phyloP scores from a whole-genome alignment of 352 stramenopile genomes.

The Pythium guiyangense region DNA sequence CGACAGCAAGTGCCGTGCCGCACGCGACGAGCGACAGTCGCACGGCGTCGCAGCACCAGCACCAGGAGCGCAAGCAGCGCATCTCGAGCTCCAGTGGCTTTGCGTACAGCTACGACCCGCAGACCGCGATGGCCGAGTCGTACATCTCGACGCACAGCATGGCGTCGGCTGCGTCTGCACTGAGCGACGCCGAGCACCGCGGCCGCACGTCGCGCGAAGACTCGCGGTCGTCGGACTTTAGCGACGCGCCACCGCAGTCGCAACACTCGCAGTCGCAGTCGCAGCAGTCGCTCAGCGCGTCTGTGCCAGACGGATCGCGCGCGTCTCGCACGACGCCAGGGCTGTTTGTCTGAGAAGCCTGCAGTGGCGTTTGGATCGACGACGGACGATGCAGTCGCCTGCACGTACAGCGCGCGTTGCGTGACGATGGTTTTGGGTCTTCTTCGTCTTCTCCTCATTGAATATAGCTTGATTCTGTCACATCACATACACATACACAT shows the following conservation, averaged over 20 bases:
- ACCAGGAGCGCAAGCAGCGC: conserved; percentile 39
- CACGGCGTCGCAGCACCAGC: conserved; percentile 15
- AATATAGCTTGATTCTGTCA: too few relatives aligned
- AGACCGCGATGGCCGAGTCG: conserved; percentile 72
- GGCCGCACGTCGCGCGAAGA: conserved; percentile 64
- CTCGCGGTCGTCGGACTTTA: conserved; percentile 63
- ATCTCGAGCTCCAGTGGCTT: conserved; percentile 68
- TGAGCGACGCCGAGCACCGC: conserved; percentile 60
- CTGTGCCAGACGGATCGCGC: conserved; percentile 18
- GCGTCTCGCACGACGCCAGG: conserved; percentile 9
- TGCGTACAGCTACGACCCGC: conserved; percentile 79
- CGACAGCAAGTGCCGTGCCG: background rate
- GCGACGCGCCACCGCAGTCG: conserved; percentile 22
- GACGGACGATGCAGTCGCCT: too few relatives aligned
- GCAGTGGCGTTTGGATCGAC: background rate
- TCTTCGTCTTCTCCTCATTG: too few relatives aligned
- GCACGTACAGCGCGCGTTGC: too few relatives aligned
- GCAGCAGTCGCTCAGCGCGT: conserved; percentile 10
- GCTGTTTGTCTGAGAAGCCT: conserved; percentile 13
- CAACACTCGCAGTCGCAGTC: too few relatives aligned
- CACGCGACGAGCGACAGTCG: background rate
- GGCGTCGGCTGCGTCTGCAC: conserved; percentile 46
- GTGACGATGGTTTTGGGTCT: too few relatives aligned
- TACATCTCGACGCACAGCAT: conserved; percentile 75
- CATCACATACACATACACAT: too few relatives aligned